A percentile compares a stretch with the other conserved stretches of the same genome.
phyloP scores from a whole-genome alignment of 2,329 filamentous ascomycete genomes.

The Fusarium sp. region DNA sequence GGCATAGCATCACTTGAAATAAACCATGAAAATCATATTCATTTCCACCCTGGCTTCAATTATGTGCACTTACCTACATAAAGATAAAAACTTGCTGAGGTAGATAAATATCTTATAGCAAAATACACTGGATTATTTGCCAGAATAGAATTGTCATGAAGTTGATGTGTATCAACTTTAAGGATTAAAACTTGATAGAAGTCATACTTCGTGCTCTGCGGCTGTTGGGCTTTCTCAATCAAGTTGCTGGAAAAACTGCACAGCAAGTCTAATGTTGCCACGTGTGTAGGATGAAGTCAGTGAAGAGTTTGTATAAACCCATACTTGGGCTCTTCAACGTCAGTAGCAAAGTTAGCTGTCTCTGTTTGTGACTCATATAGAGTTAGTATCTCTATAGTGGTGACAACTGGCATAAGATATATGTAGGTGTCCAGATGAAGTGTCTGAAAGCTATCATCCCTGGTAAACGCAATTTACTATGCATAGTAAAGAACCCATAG shows the following conservation, averaged over 20 bases:
- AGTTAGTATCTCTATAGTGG: neutral
- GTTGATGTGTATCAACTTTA: neutral
- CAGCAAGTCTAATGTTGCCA: constrained; percentile 2
- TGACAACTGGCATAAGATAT: neutral
- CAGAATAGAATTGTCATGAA: neutral
- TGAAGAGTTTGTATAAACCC: neutral
- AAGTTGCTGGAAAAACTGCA: neutral
- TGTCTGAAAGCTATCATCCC: neutral
- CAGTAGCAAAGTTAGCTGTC: neutral
- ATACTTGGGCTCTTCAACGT: neutral
- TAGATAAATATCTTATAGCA: neutral
- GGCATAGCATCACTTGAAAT: neutral
- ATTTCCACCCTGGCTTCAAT: neutral
- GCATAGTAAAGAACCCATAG: neutral
- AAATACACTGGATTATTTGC: neutral
- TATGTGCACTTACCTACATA: neutral
- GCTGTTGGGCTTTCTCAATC: neutral
- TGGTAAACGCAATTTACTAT: neutral
- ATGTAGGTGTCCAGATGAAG: neutral
- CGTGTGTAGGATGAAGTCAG: neutral
- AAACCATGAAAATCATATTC: neutral
- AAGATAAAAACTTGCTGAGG: neutral
- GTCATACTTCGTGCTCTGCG: neutral
- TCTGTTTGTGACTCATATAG: neutral
- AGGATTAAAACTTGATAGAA: neutral